Evolutionary conservation across 2,329 filamentous ascomycete species (phyloP).

Genomic region (Leptographium galeiforme): DNA sequence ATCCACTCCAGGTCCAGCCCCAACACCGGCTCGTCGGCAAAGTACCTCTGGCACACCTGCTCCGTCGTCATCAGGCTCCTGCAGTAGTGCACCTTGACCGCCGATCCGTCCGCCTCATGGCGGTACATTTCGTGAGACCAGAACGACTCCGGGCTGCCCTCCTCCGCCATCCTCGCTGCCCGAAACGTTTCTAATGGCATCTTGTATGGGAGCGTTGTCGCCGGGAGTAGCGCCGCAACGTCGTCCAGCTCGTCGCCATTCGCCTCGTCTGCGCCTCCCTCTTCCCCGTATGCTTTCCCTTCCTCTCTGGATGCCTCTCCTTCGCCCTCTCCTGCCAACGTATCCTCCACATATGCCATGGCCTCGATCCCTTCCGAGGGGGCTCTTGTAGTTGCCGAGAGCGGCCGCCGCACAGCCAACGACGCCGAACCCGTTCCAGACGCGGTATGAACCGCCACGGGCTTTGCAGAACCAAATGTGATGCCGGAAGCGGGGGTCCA

Average conservation of each 20-base stretch:
- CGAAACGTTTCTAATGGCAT: conserved; percentile 32
- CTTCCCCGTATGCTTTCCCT: neutral
- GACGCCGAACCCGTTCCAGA: no score
- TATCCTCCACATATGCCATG: neutral
- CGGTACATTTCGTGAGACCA: conserved; percentile 61
- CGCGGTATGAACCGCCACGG: no score
- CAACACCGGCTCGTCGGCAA: conserved; percentile 55
- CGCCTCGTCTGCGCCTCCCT: no score
- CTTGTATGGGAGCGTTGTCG: conserved; percentile 29
- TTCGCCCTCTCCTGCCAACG: neutral
- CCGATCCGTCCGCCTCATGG: conserved; percentile 31
- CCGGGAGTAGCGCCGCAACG: conserved; percentile 17
- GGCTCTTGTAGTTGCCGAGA: no score
- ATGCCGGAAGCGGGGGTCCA: conserved; percentile 26
- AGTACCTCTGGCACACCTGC: conserved; percentile 47
- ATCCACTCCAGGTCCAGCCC: conserved; percentile 89
- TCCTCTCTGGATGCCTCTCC: neutral
- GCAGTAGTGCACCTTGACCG: conserved; percentile 67
- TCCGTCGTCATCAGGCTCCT: conserved; percentile 54
- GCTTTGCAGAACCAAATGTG: conserved; percentile 15
- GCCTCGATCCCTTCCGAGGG: no score
- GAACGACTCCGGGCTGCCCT: conserved; percentile 36
- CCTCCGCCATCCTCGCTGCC: conserved; percentile 31
- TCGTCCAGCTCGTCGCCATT: neutral
- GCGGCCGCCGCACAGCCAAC: no score